Conservation (phyloP, 2,329 filamentous ascomycete genomes). For the Colletotrichum godetiae region DNA sequence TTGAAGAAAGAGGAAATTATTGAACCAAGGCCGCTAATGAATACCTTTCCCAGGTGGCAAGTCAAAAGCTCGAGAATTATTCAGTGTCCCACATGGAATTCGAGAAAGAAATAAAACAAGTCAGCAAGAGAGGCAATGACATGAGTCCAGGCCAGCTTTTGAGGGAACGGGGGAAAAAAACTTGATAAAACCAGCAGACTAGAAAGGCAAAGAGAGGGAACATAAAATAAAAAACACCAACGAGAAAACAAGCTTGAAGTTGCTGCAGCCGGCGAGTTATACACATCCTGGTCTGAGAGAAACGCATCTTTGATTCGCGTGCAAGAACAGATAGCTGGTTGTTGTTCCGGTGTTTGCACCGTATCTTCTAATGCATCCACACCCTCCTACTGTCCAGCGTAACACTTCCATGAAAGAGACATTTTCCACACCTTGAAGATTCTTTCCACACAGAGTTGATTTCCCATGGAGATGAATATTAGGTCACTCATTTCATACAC, state of each 20-base stretch:
- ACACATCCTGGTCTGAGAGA: conserved; percentile 8
- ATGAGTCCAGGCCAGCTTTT: neutral
- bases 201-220: neutral
- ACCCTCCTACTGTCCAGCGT: neutral
- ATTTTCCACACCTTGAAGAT: neutral
- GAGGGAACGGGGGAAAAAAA: neutral
- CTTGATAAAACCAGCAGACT: neutral
- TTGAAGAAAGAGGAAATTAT: conserved; percentile 19
- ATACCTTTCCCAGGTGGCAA: neutral
- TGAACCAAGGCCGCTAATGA: neutral
- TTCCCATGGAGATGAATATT: neutral
- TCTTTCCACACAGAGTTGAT: neutral
- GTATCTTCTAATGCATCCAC: neutral
- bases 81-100: conserved; percentile 18
- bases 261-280: conserved; percentile 32
- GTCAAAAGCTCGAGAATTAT: neutral
- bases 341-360: neutral
- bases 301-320: conserved; percentile 1
- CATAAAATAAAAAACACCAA: neutral
- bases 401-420: neutral
- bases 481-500: conserved; percentile 18
- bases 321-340: neutral
- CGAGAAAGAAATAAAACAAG: neutral
- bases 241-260: neutral
- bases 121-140: neutral